Conservation (phyloP, 352 stramenopile genomes). For the Phytophthora melonis region DNA sequence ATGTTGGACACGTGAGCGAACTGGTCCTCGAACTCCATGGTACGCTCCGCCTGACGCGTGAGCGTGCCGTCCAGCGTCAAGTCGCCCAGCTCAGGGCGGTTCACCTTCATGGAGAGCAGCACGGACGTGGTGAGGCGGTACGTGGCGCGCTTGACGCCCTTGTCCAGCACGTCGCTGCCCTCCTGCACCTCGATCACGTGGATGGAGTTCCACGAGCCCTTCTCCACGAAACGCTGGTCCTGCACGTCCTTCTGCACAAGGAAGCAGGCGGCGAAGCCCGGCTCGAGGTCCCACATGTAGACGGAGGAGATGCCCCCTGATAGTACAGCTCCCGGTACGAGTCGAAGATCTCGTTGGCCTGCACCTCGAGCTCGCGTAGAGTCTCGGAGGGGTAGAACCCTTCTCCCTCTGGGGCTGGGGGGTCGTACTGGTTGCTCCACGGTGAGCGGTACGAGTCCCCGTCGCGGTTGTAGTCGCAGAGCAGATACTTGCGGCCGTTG, state of each 20-base stretch:
- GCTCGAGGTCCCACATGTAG: slow-evolving; percentile 96
- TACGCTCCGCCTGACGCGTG: slow-evolving; percentile 85
- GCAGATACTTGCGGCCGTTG: slow-evolving; percentile 92
- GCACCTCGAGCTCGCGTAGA: slow-evolving; percentile 91
- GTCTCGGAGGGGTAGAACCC: slow-evolving; percentile 92
- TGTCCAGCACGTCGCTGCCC: slow-evolving; percentile 33
- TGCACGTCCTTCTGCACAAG: slow-evolving; percentile 94
- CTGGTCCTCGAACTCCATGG: slow-evolving; percentile 76
- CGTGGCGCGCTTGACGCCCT: slow-evolving; percentile 64
- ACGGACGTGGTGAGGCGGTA: slow-evolving; percentile 96
- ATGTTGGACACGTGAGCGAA: slow-evolving; percentile 95
- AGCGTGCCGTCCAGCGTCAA: slow-evolving; percentile 93
- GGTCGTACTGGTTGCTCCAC: slow-evolving; percentile 95
- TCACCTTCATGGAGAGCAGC: slow-evolving; percentile 91
- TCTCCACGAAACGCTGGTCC: slow-evolving; percentile 83
- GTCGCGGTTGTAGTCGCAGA: slow-evolving; percentile 97
- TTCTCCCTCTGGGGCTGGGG: slow-evolving; percentile 77
- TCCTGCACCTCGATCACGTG: slow-evolving; percentile 95
- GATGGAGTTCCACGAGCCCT: slow-evolving; percentile 94
- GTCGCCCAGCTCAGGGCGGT: slow-evolving; percentile 78
- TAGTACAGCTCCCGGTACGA: slow-evolving; percentile 98
- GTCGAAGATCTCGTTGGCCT: slow-evolving; percentile 97
- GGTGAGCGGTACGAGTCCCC: slow-evolving; percentile 93
- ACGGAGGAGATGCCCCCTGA: slow-evolving; percentile 93
- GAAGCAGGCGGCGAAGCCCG: slow-evolving; percentile 94